Conservation (phyloP, 352 stramenopile genomes). For the Thalassiosira allenii region DNA sequence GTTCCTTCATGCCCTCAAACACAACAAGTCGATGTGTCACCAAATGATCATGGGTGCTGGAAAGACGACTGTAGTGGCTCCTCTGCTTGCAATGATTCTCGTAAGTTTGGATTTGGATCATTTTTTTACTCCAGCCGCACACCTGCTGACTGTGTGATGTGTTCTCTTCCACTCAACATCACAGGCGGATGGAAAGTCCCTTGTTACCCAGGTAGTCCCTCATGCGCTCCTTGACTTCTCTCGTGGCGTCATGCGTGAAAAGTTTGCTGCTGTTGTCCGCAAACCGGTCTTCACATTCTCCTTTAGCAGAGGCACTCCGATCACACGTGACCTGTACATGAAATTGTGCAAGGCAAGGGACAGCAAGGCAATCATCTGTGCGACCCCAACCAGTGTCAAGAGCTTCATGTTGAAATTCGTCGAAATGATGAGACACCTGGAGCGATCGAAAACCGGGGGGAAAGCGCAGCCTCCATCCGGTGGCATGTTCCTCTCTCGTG, state of each 20-base stretch:
- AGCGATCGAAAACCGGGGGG: conserved; percentile 83
- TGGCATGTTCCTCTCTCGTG: conserved; percentile 81
- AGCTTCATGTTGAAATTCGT: conserved; percentile 99
- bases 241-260: conserved; percentile 94
- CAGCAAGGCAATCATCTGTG: conserved; percentile 96
- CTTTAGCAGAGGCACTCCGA: conserved; percentile 95
- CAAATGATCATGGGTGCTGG: conserved; percentile 99
- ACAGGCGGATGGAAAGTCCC: conserved; percentile 91
- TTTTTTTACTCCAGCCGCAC: background rate
- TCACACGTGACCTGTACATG: conserved; percentile 88
- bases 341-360: conserved; percentile 91
- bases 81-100: conserved; percentile 98
- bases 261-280: conserved; percentile 97
- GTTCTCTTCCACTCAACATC: background rate
- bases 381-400: conserved; percentile 98
- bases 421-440: conserved; percentile 88
- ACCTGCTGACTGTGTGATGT: background rate
- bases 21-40: conserved; percentile 88
- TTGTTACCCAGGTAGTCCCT: conserved; percentile 95
- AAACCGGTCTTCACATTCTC: conserved; percentile 99
- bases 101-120: too few species aligned
- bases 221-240: conserved; percentile 98
- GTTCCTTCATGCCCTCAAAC: conserved; percentile 91
- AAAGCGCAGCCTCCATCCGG: conserved; percentile 41
- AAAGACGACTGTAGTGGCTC: conserved; percentile 99